These are phyloP conservation scores for Xylariomycetidae sp. DNA, from an alignment of 2,329 filamentous ascomycete species.

Conservation along the genomic window DNA sequence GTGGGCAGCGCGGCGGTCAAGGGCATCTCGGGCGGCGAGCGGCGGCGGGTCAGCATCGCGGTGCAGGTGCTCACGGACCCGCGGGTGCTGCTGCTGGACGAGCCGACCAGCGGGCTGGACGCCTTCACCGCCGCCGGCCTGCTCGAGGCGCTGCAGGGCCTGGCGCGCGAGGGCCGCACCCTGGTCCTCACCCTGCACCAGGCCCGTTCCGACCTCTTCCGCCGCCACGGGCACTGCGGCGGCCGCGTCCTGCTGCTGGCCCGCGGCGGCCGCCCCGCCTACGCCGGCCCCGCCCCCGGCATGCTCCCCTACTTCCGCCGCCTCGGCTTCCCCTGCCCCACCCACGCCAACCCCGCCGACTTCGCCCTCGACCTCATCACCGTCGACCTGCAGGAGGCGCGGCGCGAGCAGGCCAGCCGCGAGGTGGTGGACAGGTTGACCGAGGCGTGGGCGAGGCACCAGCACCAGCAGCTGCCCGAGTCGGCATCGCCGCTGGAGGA, in stretches of 20 bases:
- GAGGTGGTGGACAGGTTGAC: slow-evolving; percentile 57
- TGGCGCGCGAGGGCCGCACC: slow-evolving; percentile 68
- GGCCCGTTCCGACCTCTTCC: slow-evolving; percentile 66
- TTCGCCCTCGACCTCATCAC: slow-evolving; percentile 74
- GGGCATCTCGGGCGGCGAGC: slow-evolving; percentile 75
- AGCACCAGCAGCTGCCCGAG: slow-evolving; percentile 1
- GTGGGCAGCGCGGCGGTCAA: slow-evolving; percentile 68
- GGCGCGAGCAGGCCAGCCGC: slow-evolving; percentile 56
- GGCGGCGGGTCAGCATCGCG: slow-evolving; percentile 70
- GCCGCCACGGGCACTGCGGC: too few relatives aligned
- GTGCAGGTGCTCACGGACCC: slow-evolving; percentile 74
- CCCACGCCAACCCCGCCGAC: slow-evolving; percentile 69
- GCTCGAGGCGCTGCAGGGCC: slow-evolving; percentile 63
- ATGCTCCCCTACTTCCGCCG: slow-evolving; percentile 61
- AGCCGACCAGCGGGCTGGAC: slow-evolving; percentile 70
- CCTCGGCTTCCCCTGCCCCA: slow-evolving; percentile 58
- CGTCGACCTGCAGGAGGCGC: slow-evolving; percentile 62
- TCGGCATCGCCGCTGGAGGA: not conserved
- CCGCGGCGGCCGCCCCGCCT: slow-evolving; percentile 62
- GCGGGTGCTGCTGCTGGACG: slow-evolving; percentile 65
- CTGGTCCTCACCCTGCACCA: slow-evolving; percentile 75
- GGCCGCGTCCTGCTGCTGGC: slow-evolving; percentile 66
- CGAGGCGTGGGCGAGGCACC: slow-evolving; percentile 42
- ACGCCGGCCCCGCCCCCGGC: slow-evolving; percentile 53
- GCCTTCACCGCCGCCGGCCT: slow-evolving; percentile 74